Conservation (phyloP, 2,329 filamentous ascomycete genomes). For the Colletotrichum scovillei region DNA sequence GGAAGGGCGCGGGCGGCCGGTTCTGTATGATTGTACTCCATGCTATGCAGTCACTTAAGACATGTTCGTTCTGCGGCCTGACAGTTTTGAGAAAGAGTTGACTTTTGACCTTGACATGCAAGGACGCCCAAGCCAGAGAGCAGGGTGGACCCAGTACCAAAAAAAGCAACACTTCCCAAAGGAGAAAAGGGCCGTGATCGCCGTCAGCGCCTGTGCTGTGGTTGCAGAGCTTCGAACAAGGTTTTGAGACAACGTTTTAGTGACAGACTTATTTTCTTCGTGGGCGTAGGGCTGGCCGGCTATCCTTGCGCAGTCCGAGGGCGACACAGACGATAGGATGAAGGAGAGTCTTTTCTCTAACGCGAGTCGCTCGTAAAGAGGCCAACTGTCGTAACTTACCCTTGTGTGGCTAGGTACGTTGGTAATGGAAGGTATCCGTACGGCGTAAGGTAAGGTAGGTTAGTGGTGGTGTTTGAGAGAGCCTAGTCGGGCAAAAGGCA, state of each 20-base stretch:
- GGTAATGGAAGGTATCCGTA: no score
- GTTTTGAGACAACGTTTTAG: neutral
- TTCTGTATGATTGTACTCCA: neutral
- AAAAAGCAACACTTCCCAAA: slow-evolving; percentile 25
- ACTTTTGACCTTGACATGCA: slow-evolving; percentile 9
- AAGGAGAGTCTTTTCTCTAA: neutral
- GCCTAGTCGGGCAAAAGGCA: neutral
- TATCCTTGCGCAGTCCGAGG: slow-evolving; percentile 7
- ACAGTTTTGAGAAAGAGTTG: neutral
- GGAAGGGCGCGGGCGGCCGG: neutral
- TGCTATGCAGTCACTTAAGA: no score
- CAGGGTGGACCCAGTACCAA: neutral
- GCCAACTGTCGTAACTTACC: neutral
- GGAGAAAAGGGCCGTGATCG: neutral
- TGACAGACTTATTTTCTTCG: neutral
- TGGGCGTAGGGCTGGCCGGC: neutral
- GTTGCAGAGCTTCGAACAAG: neutral
- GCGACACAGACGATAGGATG: neutral
- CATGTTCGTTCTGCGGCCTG: neutral
- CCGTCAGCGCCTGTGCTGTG: neutral
- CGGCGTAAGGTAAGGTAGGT: no score
- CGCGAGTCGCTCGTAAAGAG: neutral
- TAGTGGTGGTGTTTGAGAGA: neutral
- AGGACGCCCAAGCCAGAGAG: slow-evolving; percentile 8
- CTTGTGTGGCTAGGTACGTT: no score